phyloP scores from a whole-genome alignment of 2,329 filamentous ascomycete genomes.

The Huntiella moniliformis region DNA sequence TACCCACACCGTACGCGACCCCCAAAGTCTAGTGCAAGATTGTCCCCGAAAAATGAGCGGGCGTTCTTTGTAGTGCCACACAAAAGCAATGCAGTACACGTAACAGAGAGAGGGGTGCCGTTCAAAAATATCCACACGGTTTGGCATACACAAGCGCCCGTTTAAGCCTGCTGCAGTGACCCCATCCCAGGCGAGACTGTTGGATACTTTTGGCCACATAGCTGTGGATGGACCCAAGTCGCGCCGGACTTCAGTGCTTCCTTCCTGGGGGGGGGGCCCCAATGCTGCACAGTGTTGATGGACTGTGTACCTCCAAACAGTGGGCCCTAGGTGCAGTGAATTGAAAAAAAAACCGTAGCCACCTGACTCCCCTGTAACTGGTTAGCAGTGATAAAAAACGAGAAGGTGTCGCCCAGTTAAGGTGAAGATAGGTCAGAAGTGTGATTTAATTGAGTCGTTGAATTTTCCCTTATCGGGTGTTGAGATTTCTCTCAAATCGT shows the following conservation, averaged over 20 bases:
- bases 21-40: not conserved
- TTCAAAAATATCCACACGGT: constrained; percentile 7
- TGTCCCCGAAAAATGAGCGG: not conserved
- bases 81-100: not conserved
- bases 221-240: not conserved
- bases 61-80: constrained; percentile 6
- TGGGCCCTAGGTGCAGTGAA: not conserved
- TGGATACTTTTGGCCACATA: constrained; percentile 4
- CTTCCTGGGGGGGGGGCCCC: not conserved
- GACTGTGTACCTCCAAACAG: not conserved
- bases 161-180: not conserved
- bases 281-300: constrained; percentile 4
- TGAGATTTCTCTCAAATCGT: no score
- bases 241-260: not conserved
- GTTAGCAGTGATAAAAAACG: not conserved
- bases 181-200: not conserved
- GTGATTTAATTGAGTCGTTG: no score
- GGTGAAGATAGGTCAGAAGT: no score
- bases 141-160: not conserved
- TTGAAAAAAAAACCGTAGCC: constrained; percentile 4
- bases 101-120: not conserved
- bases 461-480: no score
- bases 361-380: constrained; percentile 3
- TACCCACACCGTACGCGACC: constrained; percentile 7
- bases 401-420: not conserved